These are phyloP conservation scores for Microdochium bolleyi DNA, from an alignment of 2,329 filamentous ascomycete species.

Conservation along the genomic window DNA sequence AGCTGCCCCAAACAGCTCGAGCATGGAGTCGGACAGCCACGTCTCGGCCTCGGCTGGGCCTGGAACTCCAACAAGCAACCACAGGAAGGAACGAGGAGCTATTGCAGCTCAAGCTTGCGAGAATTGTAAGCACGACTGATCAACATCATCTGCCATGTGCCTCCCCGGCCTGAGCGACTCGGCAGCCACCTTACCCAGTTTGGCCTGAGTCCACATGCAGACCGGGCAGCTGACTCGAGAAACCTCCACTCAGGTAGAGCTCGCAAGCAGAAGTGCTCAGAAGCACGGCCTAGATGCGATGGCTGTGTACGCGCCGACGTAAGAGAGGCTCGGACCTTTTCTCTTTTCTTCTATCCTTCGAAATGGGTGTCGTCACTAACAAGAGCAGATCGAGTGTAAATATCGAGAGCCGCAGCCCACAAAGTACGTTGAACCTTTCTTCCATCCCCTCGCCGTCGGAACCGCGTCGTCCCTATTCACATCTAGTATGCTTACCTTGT, in stretches of 20 bases:
- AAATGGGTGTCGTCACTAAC: background rate
- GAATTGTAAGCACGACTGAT: conserved; percentile 5
- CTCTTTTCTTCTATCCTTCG: background rate
- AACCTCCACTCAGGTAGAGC: background rate
- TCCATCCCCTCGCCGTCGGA: background rate
- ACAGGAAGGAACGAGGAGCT: conserved; percentile 27
- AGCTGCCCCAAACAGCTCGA: background rate
- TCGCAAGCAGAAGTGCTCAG: conserved; percentile 39
- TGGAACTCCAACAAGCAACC: conserved; percentile 17
- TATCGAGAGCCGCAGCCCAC: conserved; percentile 55
- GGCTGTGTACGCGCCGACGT: conserved; percentile 35
- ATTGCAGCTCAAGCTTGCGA: conserved; percentile 27
- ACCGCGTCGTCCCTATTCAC: conserved; percentile 1
- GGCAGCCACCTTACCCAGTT: too few relatives aligned
- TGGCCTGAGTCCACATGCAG: too few relatives aligned
- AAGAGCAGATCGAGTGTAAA: conserved; percentile 40
- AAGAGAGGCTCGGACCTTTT: conserved; percentile 2
- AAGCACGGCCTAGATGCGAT: conserved; percentile 52
- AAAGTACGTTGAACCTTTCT: conserved; percentile 38
- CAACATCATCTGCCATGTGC: conserved; percentile 4
- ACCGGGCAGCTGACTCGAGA: too few relatives aligned
- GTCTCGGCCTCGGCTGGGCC: conserved; percentile 23
- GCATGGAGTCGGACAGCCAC: background rate
- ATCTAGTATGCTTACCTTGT: conserved; percentile 12
- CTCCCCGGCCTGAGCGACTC: background rate